phyloP scores from a whole-genome alignment of 306 rosid species.

The Fragaria iinumae region DNA sequence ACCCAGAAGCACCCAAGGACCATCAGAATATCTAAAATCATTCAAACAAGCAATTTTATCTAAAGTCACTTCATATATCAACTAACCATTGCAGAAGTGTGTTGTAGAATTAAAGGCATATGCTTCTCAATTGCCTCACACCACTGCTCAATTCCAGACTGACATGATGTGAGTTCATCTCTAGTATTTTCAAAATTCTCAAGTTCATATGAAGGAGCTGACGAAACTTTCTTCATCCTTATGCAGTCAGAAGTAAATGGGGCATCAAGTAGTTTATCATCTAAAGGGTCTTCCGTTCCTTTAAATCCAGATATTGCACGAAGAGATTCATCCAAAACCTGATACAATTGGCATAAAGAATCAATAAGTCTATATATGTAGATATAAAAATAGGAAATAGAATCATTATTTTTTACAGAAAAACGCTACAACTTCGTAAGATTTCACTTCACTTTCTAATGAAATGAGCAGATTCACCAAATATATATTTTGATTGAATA shows the following conservation, averaged over 20 bases:
- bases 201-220: slow-evolving; percentile 74
- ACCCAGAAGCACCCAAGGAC: neutral
- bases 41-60: slow-evolving; percentile 12
- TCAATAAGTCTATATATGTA: neutral
- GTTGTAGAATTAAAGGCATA: slow-evolving; percentile 59
- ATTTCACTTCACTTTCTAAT: slow-evolving; percentile 2
- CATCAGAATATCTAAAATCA: neutral
- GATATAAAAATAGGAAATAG: neutral
- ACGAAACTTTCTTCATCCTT: slow-evolving; percentile 86
- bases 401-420: neutral
- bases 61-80: slow-evolving; percentile 9
- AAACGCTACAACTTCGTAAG: neutral
- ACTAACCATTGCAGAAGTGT: slow-evolving; percentile 70
- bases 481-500: neutral
- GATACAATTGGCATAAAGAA: slow-evolving; percentile 21
- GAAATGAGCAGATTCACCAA: neutral
- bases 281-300: slow-evolving; percentile 88
- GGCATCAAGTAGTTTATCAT: slow-evolving; percentile 63
- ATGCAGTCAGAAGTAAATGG: slow-evolving; percentile 83
- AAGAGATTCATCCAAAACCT: slow-evolving; percentile 88
- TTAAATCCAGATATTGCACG: slow-evolving; percentile 93
- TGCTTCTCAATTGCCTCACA: slow-evolving; percentile 76
- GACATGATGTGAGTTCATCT: slow-evolving; percentile 36
- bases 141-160: slow-evolving; percentile 71
- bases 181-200: slow-evolving; percentile 32